Base-by-base conservation (phyloP, 495 filamentous ascomycete species). In the Xeromyces bisporus region DNA sequence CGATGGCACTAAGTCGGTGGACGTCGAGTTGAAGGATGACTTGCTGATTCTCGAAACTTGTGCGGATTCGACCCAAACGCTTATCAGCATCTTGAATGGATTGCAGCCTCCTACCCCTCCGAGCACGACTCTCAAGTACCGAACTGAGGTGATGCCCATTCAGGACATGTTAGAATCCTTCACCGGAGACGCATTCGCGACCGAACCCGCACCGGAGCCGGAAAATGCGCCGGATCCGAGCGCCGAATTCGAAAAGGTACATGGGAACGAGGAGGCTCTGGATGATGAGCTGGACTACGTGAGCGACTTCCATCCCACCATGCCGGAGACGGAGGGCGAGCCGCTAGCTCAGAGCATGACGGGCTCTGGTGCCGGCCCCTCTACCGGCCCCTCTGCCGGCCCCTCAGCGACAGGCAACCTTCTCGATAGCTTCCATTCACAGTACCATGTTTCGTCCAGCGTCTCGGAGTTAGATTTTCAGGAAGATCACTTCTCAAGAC, bases 11-110 rank as follows among this genome's bases (percentile, higher is more conserved):
- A 73, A 75, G 34, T 71, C 71, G 21, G 49, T 92, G 7, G 82
- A 89, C 41, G 66, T 93, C 2, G 80, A 93, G 37, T 41, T 94
- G 6, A 69, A 67, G 25, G 81, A 91, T 46, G 79, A 89, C 45
- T 62, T 99, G 2, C 62, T 96, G 16, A 73, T 99, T 14, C 60
- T 99, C 10, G 91, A 99, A 48, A 81, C 84, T 3, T 96, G 91
- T 46, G 89, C 91, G 10, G 91, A 99, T 52, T 96, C 91, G 7
- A 96, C 89, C 0, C 84, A 93, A 43, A 96, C 91, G 0, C 67
- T 99, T 2, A 74, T 91, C 30, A 71, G 65, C 10, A 69, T 89
- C 35, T 48, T 89, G 24, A 83, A 80, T 44, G 85, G 76, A 0
- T 65, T 99, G 3, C 72, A 71, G 7, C 89, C 86, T 14, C 89